Evolutionary conservation across 2,329 filamentous ascomycete species (phyloP).

Genomic region (Cyphellophora attinorum): DNA sequence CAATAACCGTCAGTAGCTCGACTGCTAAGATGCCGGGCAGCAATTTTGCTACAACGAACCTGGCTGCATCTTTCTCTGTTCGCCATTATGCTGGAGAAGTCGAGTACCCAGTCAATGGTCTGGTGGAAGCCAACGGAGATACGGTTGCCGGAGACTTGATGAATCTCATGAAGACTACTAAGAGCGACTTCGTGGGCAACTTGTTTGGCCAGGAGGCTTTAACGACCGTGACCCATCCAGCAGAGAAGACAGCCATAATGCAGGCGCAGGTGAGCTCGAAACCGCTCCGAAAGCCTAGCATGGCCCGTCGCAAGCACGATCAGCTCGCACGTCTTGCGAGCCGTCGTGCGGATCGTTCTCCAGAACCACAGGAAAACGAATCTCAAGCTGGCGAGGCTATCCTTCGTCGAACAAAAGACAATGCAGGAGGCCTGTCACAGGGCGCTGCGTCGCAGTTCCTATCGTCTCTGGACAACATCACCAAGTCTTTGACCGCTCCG

Average conservation of each 20-base stretch:
- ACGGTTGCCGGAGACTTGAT: constrained; percentile 92
- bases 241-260: constrained; percentile 82
- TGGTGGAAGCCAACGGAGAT: constrained; percentile 93
- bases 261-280: constrained; percentile 95
- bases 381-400: constrained; percentile 20
- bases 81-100: constrained; percentile 95
- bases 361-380: constrained; percentile 29
- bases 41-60: constrained; percentile 80
- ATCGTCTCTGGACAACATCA: constrained; percentile 79
- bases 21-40: constrained; percentile 73
- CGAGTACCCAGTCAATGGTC: constrained; percentile 76
- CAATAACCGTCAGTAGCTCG: constrained; percentile 68
- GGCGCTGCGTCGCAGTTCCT: constrained; percentile 91
- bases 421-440: constrained; percentile 46
- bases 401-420: constrained; percentile 25
- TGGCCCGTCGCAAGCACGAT: constrained; percentile 69
- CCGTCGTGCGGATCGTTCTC: constrained; percentile 22
- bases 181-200: constrained; percentile 77
- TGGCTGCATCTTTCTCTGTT: constrained; percentile 72
- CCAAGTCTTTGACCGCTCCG: constrained; percentile 68
- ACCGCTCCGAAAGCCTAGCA: constrained; percentile 82
- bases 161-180: constrained; percentile 81
- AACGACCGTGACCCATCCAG: constrained; percentile 85
- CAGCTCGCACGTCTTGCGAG: constrained; percentile 38
- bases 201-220: constrained; percentile 95